phyloP scores from a whole-genome alignment of 2,329 filamentous ascomycete species.

The Colletotrichum melonis region DNA sequence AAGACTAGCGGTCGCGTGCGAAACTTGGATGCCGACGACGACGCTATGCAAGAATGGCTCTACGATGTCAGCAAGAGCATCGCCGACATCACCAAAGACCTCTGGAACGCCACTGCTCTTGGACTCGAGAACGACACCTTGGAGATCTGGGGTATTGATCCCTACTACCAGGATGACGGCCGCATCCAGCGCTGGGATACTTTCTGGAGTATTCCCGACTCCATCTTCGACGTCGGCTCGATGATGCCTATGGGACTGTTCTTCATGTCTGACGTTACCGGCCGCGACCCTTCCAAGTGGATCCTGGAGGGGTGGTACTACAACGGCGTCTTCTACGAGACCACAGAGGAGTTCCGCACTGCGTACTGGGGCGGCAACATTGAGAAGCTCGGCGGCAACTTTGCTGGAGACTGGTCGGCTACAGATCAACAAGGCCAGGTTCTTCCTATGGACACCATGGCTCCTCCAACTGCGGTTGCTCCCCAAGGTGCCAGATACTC shows the following conservation, averaged over 20 bases:
- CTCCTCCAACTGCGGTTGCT: conserved; percentile 40
- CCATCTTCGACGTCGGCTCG: conserved; percentile 54
- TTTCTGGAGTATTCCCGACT: conserved; percentile 53
- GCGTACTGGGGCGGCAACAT: conserved; percentile 57
- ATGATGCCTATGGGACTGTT: conserved; percentile 58
- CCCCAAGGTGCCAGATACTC: conserved; percentile 53
- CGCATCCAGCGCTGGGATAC: conserved; percentile 59
- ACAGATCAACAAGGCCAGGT: conserved; percentile 53
- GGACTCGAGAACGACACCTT: conserved; percentile 55
- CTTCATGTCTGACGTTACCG: conserved; percentile 59
- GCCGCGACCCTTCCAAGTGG: conserved; percentile 63
- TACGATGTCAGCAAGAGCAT: conserved; percentile 44
- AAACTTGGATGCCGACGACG: conserved; percentile 51
- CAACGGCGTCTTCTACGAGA: conserved; percentile 63
- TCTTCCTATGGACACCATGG: conserved; percentile 47
- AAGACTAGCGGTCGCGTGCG: conserved; percentile 49
- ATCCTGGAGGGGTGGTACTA: conserved; percentile 64
- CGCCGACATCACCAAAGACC: conserved; percentile 54
- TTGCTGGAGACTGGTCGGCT: conserved; percentile 59
- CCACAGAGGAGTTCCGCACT: conserved; percentile 57
- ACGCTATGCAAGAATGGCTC: conserved; percentile 47
- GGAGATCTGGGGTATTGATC: conserved; percentile 54
- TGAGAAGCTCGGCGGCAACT: conserved; percentile 57
- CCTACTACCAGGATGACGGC: conserved; percentile 53
- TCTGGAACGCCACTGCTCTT: conserved; percentile 51